phyloP scores from a whole-genome alignment of 179 eudicot species.

The Pouteria campechiana region DNA sequence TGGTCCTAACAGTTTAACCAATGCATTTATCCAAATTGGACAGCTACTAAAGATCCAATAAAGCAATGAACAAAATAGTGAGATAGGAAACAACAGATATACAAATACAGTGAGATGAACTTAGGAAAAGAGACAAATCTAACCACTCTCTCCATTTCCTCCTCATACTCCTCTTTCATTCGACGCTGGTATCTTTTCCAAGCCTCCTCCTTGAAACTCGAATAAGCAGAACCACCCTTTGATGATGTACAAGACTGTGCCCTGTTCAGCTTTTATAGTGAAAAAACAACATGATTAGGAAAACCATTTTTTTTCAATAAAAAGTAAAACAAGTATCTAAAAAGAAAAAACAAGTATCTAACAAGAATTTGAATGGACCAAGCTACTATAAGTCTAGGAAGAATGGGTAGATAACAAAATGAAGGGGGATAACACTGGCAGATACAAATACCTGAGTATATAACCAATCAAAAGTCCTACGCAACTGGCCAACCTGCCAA shows the following conservation, averaged over 20 bases:
- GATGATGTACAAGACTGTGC: constrained; percentile 48
- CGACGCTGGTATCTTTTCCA: constrained; percentile 74
- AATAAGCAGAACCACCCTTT: constrained; percentile 45
- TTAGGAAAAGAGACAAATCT: constrained; percentile 6
- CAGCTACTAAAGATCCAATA: neutral
- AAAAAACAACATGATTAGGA: constrained; percentile 3
- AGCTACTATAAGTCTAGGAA: too few species aligned
- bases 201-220: constrained; percentile 77
- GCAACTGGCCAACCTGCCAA: constrained; percentile 75
- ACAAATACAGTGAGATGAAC: neutral
- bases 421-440: too few species aligned
- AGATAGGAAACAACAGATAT: constrained; percentile 1
- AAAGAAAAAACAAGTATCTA: too few species aligned
- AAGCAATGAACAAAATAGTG: neutral
- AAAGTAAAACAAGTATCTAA: too few species aligned
- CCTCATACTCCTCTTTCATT: constrained; percentile 94
- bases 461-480: constrained; percentile 59
- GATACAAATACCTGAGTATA: constrained; percentile 53
- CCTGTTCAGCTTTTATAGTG: constrained; percentile 38
- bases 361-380: too few species aligned
- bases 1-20: neutral
- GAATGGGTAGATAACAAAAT: too few species aligned
- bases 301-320: too few species aligned
- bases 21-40: neutral
- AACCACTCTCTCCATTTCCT: constrained; percentile 98